These are phyloP conservation scores for Ophiostoma tasmaniense DNA, from an alignment of 2,329 filamentous ascomycete species.

Conservation along the genomic window DNA sequence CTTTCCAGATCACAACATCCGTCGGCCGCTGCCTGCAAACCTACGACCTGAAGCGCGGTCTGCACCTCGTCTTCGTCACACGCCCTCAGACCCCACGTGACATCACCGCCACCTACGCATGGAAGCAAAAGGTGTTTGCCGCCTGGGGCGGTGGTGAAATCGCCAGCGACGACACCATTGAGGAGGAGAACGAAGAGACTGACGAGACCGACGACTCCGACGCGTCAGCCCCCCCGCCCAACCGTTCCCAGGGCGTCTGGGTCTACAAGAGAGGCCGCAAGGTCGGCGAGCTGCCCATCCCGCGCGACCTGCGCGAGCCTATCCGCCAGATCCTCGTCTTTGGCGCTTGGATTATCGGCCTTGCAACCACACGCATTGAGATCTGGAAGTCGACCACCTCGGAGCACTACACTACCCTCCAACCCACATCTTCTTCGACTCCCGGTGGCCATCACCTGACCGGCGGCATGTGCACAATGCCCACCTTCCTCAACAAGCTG, in stretches of 20 bases:
- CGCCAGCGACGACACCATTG: not conserved
- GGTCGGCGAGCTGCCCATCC: slow-evolving; percentile 63
- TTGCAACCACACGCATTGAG: slow-evolving; percentile 65
- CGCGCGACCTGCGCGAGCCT: slow-evolving; percentile 56
- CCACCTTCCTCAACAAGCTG: slow-evolving; percentile 92
- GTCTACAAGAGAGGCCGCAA: slow-evolving; percentile 87
- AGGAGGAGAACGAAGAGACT: slow-evolving; percentile 1
- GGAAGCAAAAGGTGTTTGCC: slow-evolving; percentile 80
- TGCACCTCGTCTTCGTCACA: slow-evolving; percentile 90
- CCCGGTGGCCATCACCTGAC: slow-evolving; percentile 63
- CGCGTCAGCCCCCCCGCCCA: slow-evolving; percentile 18
- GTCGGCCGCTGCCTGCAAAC: slow-evolving; percentile 86
- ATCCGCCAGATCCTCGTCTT: slow-evolving; percentile 74
- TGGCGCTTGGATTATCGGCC: slow-evolving; percentile 84
- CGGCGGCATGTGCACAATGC: slow-evolving; percentile 75
- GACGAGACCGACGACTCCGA: not conserved
- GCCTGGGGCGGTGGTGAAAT: slow-evolving; percentile 62
- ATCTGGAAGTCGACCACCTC: slow-evolving; percentile 79
- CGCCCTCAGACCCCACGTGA: slow-evolving; percentile 76
- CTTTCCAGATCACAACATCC: slow-evolving; percentile 95
- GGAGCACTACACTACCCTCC: slow-evolving; percentile 85
- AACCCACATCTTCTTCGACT: slow-evolving; percentile 46
- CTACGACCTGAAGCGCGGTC: slow-evolving; percentile 82
- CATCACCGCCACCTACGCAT: slow-evolving; percentile 81
- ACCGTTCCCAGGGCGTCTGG: slow-evolving; percentile 61